These are phyloP conservation scores for Colletotrichum lini DNA, from an alignment of 2,329 filamentous ascomycete species.

Conservation along the genomic window DNA sequence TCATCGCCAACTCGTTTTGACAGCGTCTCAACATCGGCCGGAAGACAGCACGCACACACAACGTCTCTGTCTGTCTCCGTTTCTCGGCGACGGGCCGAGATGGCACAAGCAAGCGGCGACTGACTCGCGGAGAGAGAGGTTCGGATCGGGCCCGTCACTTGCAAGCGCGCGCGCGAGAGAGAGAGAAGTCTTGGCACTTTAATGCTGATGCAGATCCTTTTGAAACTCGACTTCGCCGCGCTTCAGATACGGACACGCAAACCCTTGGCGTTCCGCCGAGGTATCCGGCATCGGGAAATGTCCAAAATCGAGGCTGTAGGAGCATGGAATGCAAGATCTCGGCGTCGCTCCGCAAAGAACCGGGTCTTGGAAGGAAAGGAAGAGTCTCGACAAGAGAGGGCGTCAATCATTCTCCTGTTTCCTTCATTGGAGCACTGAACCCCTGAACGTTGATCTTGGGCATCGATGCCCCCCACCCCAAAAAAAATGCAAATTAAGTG, in stretches of 20 bases:
- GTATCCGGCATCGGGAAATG: constrained; percentile 6
- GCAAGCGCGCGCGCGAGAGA: neutral
- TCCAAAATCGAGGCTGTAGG: neutral
- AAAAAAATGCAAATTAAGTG: neutral
- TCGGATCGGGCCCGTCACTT: constrained; percentile 16
- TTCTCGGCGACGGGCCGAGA: neutral
- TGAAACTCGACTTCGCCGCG: constrained; percentile 26
- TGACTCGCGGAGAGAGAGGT: constrained; percentile 22
- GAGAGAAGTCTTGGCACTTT: constrained; percentile 11
- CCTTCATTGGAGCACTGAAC: neutral
- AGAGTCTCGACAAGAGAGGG: neutral
- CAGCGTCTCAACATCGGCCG: constrained; percentile 3
- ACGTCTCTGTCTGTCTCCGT: too few species aligned
- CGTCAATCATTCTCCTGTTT: neutral
- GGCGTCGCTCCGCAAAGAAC: constrained; percentile 18
- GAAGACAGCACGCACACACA: neutral
- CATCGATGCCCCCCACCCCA: neutral
- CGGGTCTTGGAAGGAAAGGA: constrained; percentile 1
- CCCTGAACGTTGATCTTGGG: constrained; percentile 22
- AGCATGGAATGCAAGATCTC: neutral
- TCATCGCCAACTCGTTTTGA: neutral
- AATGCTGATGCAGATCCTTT: constrained; percentile 31
- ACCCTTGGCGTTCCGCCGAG: constrained; percentile 15
- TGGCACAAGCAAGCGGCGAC: neutral
- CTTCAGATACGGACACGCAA: constrained; percentile 17